Percentiles rank a stretch among this genome's conserved stretches.
Evolutionary conservation across 805 yeast species (phyloP).

Genomic region (Teunomyces stri): DNA sequence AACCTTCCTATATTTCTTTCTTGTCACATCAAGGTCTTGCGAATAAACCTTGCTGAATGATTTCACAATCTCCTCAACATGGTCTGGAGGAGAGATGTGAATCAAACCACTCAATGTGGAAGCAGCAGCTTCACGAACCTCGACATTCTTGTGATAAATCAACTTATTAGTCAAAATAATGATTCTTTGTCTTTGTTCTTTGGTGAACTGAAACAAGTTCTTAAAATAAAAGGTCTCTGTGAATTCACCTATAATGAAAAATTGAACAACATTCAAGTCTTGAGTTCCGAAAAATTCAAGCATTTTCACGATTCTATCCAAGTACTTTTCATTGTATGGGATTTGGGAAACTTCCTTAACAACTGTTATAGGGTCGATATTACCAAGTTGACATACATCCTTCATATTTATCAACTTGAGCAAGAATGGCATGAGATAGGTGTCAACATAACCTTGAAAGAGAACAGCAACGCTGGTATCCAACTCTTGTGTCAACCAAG

Average conservation of each 20-base stretch:
- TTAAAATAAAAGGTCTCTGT: conserved; percentile 69
- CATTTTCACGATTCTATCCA: conserved; percentile 32
- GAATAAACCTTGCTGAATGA: conserved; percentile 33
- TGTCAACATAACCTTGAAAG: conserved; percentile 49
- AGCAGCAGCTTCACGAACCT: conserved; percentile 73
- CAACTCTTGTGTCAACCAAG: conserved; percentile 56
- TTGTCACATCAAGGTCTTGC: conserved; percentile 38
- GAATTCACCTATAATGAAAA: conserved; percentile 62
- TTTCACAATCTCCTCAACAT: conserved; percentile 40
- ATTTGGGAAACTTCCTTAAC: conserved; percentile 46
- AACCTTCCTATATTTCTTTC: conserved; percentile 37
- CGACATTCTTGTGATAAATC: conserved; percentile 62
- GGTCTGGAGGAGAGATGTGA: conserved; percentile 56
- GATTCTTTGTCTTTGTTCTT: conserved; percentile 47
- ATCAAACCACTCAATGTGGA: conserved; percentile 76
- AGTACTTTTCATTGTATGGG: conserved; percentile 21
- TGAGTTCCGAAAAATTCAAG: conserved; percentile 36
- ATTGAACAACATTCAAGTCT: conserved; percentile 46
- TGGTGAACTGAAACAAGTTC: conserved; percentile 55
- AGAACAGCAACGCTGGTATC: conserved; percentile 53
- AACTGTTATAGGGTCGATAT: conserved; percentile 51
- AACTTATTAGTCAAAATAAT: conserved; percentile 51
- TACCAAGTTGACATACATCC: conserved; percentile 76
- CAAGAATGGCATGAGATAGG: conserved; percentile 65
- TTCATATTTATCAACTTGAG: conserved; percentile 62